These are phyloP conservation scores for Chalciporus piperatus DNA, from an alignment of 768 basidiomycete genomes.

Conservation along the genomic window DNA sequence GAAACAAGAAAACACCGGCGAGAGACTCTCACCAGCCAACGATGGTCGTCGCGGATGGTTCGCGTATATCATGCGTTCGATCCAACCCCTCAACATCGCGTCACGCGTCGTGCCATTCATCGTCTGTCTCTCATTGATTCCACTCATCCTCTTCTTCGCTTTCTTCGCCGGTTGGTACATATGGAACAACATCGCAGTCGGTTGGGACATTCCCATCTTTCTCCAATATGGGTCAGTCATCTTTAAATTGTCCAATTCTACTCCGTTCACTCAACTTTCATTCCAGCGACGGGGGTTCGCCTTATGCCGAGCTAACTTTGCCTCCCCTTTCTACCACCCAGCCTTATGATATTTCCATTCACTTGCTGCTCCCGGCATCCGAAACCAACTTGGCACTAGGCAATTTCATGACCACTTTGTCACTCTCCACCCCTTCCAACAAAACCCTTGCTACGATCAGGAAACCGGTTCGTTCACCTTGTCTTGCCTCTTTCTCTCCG, in stretches of 20 bases:
- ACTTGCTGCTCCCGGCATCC: conserved; percentile 61
- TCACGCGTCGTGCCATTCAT: conserved; percentile 65
- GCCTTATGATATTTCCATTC: conserved; percentile 72
- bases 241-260: neutral
- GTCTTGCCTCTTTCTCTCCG: neutral
- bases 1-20: conserved; percentile 12
- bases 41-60: conserved; percentile 7
- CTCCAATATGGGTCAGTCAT: conserved; percentile 76
- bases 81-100: conserved; percentile 35
- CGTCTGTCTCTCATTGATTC: conserved; percentile 60
- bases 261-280: conserved; percentile 1
- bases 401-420: conserved; percentile 79
- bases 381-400: conserved; percentile 71
- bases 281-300: conserved; percentile 57
- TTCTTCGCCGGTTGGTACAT: conserved; percentile 68
- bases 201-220: conserved; percentile 67
- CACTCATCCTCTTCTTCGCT: conserved; percentile 59
- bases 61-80: conserved; percentile 10
- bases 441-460: conserved; percentile 59
- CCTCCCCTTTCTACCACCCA: conserved; percentile 56
- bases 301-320: conserved; percentile 58
- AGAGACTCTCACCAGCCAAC: conserved; percentile 2
- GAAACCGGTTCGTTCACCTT: conserved; percentile 53
- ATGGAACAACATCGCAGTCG: conserved; percentile 67
- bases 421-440: conserved; percentile 57